Evolutionary conservation across 78 protist genomes (phyloP).

Genomic region (Chrysochromulina tobinii): DNA sequence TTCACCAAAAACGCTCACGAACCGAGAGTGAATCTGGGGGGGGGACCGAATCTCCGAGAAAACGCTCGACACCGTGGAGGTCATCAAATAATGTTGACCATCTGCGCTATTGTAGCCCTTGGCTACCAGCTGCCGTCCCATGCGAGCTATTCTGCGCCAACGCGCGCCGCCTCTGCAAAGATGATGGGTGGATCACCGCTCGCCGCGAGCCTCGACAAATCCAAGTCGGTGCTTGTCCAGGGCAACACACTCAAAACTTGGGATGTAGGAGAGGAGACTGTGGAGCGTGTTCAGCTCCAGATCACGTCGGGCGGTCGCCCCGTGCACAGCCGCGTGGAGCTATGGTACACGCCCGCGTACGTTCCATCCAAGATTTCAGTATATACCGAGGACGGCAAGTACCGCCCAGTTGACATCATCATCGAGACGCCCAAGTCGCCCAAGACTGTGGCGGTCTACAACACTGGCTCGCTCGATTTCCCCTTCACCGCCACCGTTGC

Average conservation of each 20-base stretch:
- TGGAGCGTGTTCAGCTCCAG: not conserved
- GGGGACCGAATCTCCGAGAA: too few species aligned
- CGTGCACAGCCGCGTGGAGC: not conserved
- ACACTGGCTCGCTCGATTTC: not conserved
- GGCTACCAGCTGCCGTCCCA: too few species aligned
- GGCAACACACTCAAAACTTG: not conserved
- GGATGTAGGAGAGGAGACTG: not conserved
- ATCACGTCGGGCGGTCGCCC: not conserved
- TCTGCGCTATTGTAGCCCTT: too few species aligned
- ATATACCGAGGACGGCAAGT: not conserved
- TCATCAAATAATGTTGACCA: too few species aligned
- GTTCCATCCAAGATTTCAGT: not conserved
- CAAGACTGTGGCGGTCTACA: not conserved
- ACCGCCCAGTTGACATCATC: not conserved
- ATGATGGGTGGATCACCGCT: too few species aligned
- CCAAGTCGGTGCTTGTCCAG: not conserved
- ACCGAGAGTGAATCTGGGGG: too few species aligned
- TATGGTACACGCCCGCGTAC: not conserved
- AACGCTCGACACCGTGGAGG: too few species aligned
- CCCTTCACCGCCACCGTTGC: not conserved
- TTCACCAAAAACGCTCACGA: too few species aligned
- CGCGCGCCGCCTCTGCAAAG: too few species aligned
- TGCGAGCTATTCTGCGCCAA: too few species aligned
- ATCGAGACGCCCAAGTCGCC: not conserved
- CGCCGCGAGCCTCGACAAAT: too few species aligned